Evolutionary conservation across 441 rosid species (phyloP).

Genomic region (Oxalis stricta): DNA sequence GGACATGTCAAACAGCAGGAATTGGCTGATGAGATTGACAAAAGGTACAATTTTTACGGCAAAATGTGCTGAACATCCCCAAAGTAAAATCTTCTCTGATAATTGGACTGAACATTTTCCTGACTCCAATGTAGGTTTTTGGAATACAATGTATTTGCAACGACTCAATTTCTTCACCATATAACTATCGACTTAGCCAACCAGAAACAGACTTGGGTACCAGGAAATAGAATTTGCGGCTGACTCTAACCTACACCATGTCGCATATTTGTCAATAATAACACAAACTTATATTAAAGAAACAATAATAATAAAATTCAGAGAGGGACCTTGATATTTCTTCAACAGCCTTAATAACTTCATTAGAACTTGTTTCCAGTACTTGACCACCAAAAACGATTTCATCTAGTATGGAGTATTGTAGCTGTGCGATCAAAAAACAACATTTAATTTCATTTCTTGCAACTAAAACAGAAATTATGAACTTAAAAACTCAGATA

Average conservation of each 20-base stretch:
- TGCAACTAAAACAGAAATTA: background rate
- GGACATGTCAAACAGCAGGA: background rate
- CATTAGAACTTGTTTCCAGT: constrained; percentile 76
- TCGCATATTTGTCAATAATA: background rate
- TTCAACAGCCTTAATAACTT: constrained; percentile 70
- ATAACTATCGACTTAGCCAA: constrained; percentile 55
- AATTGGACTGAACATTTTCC: no score
- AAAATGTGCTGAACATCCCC: no score
- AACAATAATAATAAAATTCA: background rate
- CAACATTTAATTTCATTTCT: background rate
- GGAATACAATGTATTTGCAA: no score
- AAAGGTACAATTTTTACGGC: no score
- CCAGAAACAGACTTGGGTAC: constrained; percentile 69
- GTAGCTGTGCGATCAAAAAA: background rate
- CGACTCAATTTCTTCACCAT: no score
- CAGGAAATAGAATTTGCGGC: constrained; percentile 55
- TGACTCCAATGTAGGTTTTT: no score
- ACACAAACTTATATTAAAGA: background rate
- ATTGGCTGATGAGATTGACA: no score
- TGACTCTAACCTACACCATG: constrained; percentile 55
- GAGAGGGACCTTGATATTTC: constrained; percentile 59
- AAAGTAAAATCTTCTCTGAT: no score
- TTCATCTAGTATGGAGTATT: constrained; percentile 60
- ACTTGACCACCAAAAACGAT: constrained; percentile 92
- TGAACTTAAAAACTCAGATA: no score